Base-by-base conservation (phyloP, 352 stramenopile species). In the Albugo candida region DNA sequence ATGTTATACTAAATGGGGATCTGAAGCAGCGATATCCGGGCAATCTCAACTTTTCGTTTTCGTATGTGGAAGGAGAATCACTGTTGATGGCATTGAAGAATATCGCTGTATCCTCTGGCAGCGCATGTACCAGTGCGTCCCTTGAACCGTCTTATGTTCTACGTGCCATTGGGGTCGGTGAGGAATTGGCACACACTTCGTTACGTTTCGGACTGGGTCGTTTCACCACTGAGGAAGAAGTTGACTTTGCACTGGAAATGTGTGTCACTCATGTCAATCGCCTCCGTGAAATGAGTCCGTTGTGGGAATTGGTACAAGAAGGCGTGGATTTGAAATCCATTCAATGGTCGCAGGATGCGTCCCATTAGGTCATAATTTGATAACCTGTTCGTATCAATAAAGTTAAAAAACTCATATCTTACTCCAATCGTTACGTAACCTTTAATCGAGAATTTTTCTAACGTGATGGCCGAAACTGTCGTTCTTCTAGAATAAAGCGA, bases 241-340 rank as follows among this genome's bases (percentile, higher is more conserved):
- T 99, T 19, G 93, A 98, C 53, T 97, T 96, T 64, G 88, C 95
- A 0, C 59, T 98, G 17, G 87, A 97, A 2, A 66, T 98, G 50
- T 86, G 81, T 46, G 72, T 92, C 47, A 83, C 93, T 61, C 92
- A 99, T 65, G 95, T 99, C 6, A 81, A 56, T 37, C 83, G 94
- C 42, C 75, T 99, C 54, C 88, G 95, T 47, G 95, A 98, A 58
- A 99, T 99, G 94, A 96, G 74, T 47, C 96, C 96, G 19, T 69
- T 99, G 19, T 99, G 95, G 94, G 96, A 99, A 70, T 97, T 99
- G 93, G 94, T 99, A 38, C 95, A 99, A 70, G 95, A 99, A 71
- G 96, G 96, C 49, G 97, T 99, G 53, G 96, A 99, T 68, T 83
- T 98, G n/a, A 98, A 96, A 62, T 86, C 81, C 52, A 99, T 99